Evolutionary conservation across 2,329 filamentous ascomycete species (phyloP), one percentile per base, ranked within the genome.

Genomic region (Cryphonectria carpinicola): DNA sequence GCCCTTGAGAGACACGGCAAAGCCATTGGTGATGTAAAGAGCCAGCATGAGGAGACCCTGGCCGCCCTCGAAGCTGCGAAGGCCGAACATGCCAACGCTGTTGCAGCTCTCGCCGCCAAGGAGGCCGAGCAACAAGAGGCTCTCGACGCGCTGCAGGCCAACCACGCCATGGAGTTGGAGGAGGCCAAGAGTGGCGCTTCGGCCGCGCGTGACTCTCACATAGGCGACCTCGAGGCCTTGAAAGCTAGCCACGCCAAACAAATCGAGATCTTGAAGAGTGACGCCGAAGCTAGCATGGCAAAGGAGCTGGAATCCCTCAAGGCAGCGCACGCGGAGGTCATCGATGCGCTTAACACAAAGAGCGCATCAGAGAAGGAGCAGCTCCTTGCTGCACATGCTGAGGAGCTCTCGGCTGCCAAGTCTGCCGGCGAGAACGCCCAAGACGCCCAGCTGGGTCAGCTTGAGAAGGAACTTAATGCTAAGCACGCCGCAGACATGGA

Each of bases 101-200:
- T 85, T 39, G 80, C 82, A 25, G 82, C 85, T 13, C 77, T 89
- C 54, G 82, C 87, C 67, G 80, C 82, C 41, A 86, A 86, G 75
- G 84, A 87, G 72, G 81, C 81, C 25, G 84, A 87, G 68, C 84
- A 89, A 73, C 83, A 88, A 73, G 82, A 84, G 76, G 83, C 83
- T 58, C 79, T 91, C 1, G 86, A 88, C 56, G 84, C 86, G 1
- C 79, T 91, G 63, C 85, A 83, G 71, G 84, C 86, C 13, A 86
- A 83, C 73, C 86, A 90, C 74, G 86, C 86, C 6, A 86, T 89
- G 80, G 87, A 88, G 75, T 77, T 91, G 13, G 87, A 89, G 78
- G 79, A 79, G 46, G 86, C 87, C 66, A 88, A 88, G 81, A 86
- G 83, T 67, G 82, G 80, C 65, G 83, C 84, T 22, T 84, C 84